Conservation (phyloP, 2,329 filamentous ascomycete species). For the Talaromyces sp. region DNA sequence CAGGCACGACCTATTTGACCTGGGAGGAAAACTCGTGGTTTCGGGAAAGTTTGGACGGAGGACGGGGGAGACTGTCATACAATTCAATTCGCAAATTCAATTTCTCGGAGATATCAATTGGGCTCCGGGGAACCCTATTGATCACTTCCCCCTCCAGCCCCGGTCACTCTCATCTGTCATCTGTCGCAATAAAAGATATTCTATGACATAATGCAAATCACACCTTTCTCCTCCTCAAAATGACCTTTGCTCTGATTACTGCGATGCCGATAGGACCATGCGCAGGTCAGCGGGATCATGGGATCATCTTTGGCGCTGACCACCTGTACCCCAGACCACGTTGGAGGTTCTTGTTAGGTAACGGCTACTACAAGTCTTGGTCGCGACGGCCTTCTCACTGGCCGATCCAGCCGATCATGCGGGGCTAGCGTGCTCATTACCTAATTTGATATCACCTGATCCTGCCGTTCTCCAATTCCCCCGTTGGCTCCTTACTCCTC, state of each 20-base stretch:
- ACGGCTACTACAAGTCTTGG: conserved; percentile 3
- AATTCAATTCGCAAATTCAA: neutral
- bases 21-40: neutral
- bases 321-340: conserved; percentile 22
- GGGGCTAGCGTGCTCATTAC: conserved; percentile 23
- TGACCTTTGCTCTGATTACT: neutral
- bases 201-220: conserved; percentile 11
- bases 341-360: conserved; percentile 25
- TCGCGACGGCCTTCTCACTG: conserved; percentile 10
- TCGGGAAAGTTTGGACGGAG: neutral
- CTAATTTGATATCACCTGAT: conserved; percentile 28
- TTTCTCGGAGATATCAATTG: neutral
- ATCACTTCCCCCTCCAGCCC: no score
- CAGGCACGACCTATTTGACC: neutral
- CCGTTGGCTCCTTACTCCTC: neutral
- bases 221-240: neutral
- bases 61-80: no score
- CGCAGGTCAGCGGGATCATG: conserved; percentile 12
- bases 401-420: conserved; percentile 23
- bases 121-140: neutral
- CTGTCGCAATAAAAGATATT: neutral
- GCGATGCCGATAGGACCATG: conserved; percentile 7
- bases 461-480: conserved; percentile 5
- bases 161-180: no score
- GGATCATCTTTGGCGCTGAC: conserved; percentile 1